phyloP scores from a whole-genome alignment of 352 stramenopile species.

The Phytophthora sansomeana region DNA sequence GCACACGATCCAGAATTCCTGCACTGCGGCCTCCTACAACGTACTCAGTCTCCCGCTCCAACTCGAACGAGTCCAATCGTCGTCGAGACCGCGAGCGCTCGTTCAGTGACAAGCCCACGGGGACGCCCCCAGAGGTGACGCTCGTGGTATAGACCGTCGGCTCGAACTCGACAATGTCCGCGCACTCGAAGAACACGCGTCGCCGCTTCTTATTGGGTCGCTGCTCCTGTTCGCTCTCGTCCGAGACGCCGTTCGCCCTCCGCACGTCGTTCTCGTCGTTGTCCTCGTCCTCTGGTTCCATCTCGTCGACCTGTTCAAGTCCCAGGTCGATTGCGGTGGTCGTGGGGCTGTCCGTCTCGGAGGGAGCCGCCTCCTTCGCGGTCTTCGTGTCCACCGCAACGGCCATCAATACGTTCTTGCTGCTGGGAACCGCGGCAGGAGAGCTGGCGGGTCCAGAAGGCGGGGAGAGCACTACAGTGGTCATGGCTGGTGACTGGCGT shows the following conservation, averaged over 20 bases:
- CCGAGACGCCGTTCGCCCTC: constrained; percentile 17
- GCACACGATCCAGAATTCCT: constrained; percentile 1
- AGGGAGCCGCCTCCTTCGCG: constrained; percentile 11
- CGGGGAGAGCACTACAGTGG: constrained; percentile 58
- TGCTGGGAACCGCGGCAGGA: constrained; percentile 24
- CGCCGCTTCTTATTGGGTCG: constrained; percentile 65
- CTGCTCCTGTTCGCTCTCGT: constrained; percentile 30
- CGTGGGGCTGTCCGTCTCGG: constrained; percentile 35
- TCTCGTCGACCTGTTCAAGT: constrained; percentile 10
- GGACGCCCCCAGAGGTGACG: constrained; percentile 81
- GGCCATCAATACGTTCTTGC: constrained; percentile 31
- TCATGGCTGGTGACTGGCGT: constrained; percentile 37
- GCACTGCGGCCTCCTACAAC: constrained; percentile 15
- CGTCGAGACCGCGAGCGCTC: constrained; percentile 78
- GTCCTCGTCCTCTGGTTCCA: constrained; percentile 23
- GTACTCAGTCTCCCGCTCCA: constrained; percentile 75
- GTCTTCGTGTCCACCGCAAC: constrained; percentile 25
- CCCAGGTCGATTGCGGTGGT: constrained; percentile 27
- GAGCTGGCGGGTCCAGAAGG: constrained; percentile 35
- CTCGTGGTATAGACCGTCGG: constrained; percentile 84
- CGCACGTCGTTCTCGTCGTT: constrained; percentile 37
- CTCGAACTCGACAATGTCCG: constrained; percentile 90
- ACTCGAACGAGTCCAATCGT: constrained; percentile 81
- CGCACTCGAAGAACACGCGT: constrained; percentile 78
- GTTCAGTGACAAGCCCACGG: constrained; percentile 78